These are phyloP conservation scores for Epichloe hybrida DNA, from an alignment of 2,329 filamentous ascomycete genomes.

Conservation along the genomic window DNA sequence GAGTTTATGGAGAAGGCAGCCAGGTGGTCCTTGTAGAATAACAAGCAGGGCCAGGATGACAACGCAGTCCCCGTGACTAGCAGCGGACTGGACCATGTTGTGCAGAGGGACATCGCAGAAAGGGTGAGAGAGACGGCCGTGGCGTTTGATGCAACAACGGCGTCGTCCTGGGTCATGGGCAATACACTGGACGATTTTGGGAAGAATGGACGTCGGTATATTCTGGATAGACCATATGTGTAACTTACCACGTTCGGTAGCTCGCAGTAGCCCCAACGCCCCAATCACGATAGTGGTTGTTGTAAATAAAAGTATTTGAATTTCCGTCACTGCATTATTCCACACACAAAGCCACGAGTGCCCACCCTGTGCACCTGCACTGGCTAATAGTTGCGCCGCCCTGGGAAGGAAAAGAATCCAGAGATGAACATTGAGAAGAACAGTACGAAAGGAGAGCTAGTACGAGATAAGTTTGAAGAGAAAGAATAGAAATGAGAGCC, in stretches of 20 bases:
- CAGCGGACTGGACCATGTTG: background rate
- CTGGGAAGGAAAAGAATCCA: no score
- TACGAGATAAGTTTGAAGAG: no score
- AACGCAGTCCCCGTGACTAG: background rate
- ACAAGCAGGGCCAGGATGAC: background rate
- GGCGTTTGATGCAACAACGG: background rate
- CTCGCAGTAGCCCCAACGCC: no score
- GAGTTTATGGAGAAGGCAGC: constrained; percentile 1
- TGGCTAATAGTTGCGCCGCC: no score
- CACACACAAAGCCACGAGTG: no score
- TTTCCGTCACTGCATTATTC: no score
- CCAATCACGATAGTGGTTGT: no score
- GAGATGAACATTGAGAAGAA: no score
- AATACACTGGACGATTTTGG: background rate
- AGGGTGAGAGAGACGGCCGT: background rate
- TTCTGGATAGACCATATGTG: background rate
- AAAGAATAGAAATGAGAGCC: no score
- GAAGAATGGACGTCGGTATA: background rate
- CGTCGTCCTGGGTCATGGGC: background rate
- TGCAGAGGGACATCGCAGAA: background rate
- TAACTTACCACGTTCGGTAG: constrained; percentile 16
- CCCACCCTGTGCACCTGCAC: no score
- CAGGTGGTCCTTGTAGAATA: background rate
- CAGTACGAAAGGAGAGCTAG: no score
- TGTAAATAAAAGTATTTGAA: no score